These are phyloP conservation scores for Jamesozyma spencerorum DNA, from an alignment of 805 yeast species.

Conservation along the genomic window DNA sequence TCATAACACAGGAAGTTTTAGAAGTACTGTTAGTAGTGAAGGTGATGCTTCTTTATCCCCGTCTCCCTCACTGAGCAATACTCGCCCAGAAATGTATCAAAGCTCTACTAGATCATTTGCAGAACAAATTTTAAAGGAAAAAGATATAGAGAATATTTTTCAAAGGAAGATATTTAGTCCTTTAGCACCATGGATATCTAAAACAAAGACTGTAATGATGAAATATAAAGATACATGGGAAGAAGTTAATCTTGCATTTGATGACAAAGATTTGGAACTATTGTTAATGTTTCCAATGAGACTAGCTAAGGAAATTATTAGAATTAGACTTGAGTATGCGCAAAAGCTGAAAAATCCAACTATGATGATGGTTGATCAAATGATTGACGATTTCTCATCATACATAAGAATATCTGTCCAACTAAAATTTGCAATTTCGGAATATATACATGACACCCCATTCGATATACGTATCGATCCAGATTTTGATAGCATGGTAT, in stretches of 20 bases:
- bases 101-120: constrained; percentile 55
- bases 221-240: constrained; percentile 53
- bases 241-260: constrained; percentile 64
- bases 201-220: constrained; percentile 65
- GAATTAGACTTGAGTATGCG: constrained; percentile 67
- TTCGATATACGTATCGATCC: constrained; percentile 55
- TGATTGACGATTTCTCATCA: constrained; percentile 73
- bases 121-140: constrained; percentile 73
- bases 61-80: not conserved
- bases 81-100: not conserved
- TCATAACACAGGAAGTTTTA: not conserved
- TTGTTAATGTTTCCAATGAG: constrained; percentile 69
- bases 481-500: constrained; percentile 54
- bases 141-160: constrained; percentile 64
- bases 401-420: constrained; percentile 69
- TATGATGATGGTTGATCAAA: constrained; percentile 92
- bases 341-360: constrained; percentile 74
- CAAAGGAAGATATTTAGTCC: constrained; percentile 57
- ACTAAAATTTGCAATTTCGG: constrained; percentile 57
- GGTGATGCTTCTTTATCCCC: constrained; percentile 32
- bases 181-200: constrained; percentile 71
- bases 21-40: constrained; percentile 19
- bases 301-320: constrained; percentile 69
- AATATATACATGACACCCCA: constrained; percentile 59
- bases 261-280: constrained; percentile 52